Base-by-base conservation (phyloP, 257 asterid genomes). In the Plantago elongata region DNA sequence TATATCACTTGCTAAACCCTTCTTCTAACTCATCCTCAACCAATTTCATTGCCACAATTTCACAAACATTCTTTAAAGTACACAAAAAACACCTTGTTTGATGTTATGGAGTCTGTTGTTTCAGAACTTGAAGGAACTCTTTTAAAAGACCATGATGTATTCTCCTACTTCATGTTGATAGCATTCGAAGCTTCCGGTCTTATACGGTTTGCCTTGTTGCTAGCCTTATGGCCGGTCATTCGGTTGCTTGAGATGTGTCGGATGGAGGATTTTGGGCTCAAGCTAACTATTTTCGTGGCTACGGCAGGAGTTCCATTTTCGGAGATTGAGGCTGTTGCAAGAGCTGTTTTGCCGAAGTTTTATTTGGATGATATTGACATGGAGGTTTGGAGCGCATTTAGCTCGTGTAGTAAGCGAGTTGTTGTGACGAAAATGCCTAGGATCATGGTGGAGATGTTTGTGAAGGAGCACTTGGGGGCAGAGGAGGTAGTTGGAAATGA, bases 181-280 rank as follows among this genome's bases (percentile, higher is more conserved):
- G 97, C 98, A 6, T 92, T 92, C 54, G 98, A 92, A 61, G 97
- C 95, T 0, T 89, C 96, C 4, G 85, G 93, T 10, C 74, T 88
- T 1, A 59, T 86, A 60, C 81, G 95, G 0, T 89, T 92, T 54
- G 81, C 83, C 1, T 42, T 84, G 66, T 22, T 89, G 63, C 58
- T 89, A 0, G 3, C 69, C 0, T 22, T 83, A 0, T 92, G 95
- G 95, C 97, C 95, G 0, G 37, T 86, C 42, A 76, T 86, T 29
- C 79, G 82, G 5, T 46, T 89, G 54, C 77, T 92, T 0, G 85
- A 78, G 73, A 37, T 58, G 0, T 54, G 65, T 6, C 96, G 95
- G 30, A 15, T 72, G 43, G 54, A 34, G 0, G 89, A 88, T 3
- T 59, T 56, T 0, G 96, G 88, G 45, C 79, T 91, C 5, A 86